Conservation (phyloP, 305 asterid genomes). For the Fraxinus greggii region DNA sequence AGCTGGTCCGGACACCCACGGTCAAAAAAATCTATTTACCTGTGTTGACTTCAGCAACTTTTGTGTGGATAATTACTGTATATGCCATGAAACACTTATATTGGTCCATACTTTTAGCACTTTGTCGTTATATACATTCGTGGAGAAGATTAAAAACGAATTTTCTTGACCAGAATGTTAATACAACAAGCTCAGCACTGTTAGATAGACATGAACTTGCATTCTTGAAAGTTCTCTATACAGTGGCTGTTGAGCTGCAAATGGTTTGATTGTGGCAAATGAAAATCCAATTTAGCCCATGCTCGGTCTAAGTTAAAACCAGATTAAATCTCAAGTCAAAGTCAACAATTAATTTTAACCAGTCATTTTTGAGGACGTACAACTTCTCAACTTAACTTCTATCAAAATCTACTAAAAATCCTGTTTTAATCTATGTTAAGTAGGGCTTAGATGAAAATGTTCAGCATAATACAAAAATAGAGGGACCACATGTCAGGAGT, state of each 20-base stretch:
- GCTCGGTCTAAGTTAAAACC: not conserved
- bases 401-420: not conserved
- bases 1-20: too few relatives aligned
- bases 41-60: not conserved
- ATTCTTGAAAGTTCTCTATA: slow-evolving; percentile 9
- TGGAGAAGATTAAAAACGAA: not conserved
- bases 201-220: slow-evolving; percentile 1
- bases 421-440: not conserved
- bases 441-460: not conserved
- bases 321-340: not conserved
- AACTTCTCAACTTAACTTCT: not conserved
- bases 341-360: not conserved
- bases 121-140: not conserved
- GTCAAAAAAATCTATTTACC: too few relatives aligned
- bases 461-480: not conserved
- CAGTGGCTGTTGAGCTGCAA: slow-evolving; percentile 6
- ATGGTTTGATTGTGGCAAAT: not conserved
- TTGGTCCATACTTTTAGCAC: not conserved
- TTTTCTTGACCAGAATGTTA: not conserved
- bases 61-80: not conserved
- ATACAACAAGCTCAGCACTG: not conserved
- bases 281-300: not conserved
- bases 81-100: not conserved
- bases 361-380: not conserved
- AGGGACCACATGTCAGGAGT: not conserved